Evolutionary conservation across 257 asterid species (phyloP), one percentile per base, ranked within the genome.

Genomic region (Forsythia suspensa): DNA sequence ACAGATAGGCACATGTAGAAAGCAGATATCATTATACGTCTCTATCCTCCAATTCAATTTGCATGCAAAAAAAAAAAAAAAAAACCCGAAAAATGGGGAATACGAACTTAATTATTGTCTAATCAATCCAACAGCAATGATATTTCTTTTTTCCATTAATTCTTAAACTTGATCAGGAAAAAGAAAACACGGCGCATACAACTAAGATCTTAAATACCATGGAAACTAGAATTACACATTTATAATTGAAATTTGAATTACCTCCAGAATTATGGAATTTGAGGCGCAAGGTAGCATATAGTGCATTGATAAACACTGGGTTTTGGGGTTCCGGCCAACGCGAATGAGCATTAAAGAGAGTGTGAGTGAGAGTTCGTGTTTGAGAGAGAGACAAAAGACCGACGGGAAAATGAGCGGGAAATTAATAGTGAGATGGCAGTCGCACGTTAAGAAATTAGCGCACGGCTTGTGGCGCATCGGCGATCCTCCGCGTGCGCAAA

Each of bases 371-470:
- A 80, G 76, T 8, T 21, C 18, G 34, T 1, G 65, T 42, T 59
- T 1, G 37, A 72, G 37, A 72, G 57, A 74, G 37, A 72, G 5
- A 79, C 73, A 75, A 77, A 46, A 40, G 76, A 80, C 71, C 38
- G 79, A 80, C 69, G 75, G 74, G 87, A 52, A 80, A 76, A 77
- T 44, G 83, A 69, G 76, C 29, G 71, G 18, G 73, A 38, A 9
- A 80, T 75, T 61, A 76, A 74, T 79, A 68, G 72, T 81, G 77
- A 84, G 59, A 71, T 61, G 16, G 6, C 18, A 10, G 29, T 90
- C 83, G 87, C 89, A 82, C 8, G 73, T 84, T 86, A 86, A 83
- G 84, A 51, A n/a, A 44, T 13, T 8, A 40, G 88, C 71, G 87
- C 84, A 83, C 76, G 82, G 75, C 76, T 66, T 70, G 55, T 68